Percentiles rank a stretch among this genome's conserved stretches.
phyloP scores from a whole-genome alignment of 1,139 yeast species.

The Pichia sp. region DNA sequence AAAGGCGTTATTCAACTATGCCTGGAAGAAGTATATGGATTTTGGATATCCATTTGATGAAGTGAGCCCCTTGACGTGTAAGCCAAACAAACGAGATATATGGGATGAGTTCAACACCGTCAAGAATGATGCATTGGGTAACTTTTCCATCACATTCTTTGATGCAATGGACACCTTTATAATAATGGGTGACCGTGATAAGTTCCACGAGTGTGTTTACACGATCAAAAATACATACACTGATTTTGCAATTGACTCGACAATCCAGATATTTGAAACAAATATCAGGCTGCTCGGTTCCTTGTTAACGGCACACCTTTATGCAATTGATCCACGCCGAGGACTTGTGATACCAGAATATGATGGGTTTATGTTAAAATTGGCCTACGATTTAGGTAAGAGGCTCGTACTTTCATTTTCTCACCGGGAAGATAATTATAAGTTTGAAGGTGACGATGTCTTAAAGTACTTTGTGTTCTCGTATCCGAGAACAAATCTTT shows the following conservation, averaged over 20 bases:
- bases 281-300: conserved; percentile 81
- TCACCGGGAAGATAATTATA: conserved; percentile 44
- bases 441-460: background rate
- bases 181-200: conserved; percentile 59
- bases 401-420: conserved; percentile 60
- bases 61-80: conserved; percentile 68
- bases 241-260: conserved; percentile 58
- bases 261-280: conserved; percentile 83
- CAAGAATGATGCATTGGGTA: conserved; percentile 82
- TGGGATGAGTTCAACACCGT: conserved; percentile 50
- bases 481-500: conserved; percentile 65
- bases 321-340: conserved; percentile 54
- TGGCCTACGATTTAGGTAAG: conserved; percentile 72
- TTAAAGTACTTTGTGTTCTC: conserved; percentile 42
- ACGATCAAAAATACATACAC: conserved; percentile 40
- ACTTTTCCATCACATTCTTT: conserved; percentile 69
- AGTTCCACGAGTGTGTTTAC: conserved; percentile 47
- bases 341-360: conserved; percentile 46
- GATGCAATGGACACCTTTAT: conserved; percentile 80
- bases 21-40: conserved; percentile 65
- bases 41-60: conserved; percentile 84
- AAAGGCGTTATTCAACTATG: conserved; percentile 59
- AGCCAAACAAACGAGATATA: conserved; percentile 62
- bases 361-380: conserved; percentile 61
- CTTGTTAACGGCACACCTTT: conserved; percentile 68